Conservation (phyloP, 2,329 filamentous ascomycete species). For the Chrysoporthe deuterocubensis region DNA sequence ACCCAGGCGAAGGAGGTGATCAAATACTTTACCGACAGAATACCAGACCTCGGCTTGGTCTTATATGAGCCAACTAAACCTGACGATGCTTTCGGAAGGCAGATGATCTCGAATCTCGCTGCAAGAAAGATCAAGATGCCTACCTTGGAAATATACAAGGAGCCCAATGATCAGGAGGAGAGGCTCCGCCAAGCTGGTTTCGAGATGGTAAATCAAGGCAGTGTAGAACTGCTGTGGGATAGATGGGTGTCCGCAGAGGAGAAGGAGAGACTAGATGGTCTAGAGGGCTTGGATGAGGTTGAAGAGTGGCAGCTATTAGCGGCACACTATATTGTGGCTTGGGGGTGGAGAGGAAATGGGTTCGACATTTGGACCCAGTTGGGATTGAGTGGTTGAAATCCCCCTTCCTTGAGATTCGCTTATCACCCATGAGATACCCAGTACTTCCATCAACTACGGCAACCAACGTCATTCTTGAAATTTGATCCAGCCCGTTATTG, state of each 20-base stretch:
- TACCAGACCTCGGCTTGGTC: constrained; percentile 60
- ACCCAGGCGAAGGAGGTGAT: constrained; percentile 67
- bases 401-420: neutral
- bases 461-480: too few species aligned
- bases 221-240: constrained; percentile 69
- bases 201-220: constrained; percentile 44
- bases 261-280: constrained; percentile 74
- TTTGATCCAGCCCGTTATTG: too few species aligned
- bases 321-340: constrained; percentile 85
- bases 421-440: neutral
- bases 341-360: constrained; percentile 73
- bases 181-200: constrained; percentile 73
- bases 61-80: constrained; percentile 90
- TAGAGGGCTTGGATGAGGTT: constrained; percentile 92
- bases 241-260: constrained; percentile 72
- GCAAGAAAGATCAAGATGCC: constrained; percentile 82
- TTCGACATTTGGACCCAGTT: constrained; percentile 34
- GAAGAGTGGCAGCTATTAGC: constrained; percentile 92
- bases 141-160: constrained; percentile 74
- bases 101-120: constrained; percentile 90
- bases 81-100: constrained; percentile 82
- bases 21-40: constrained; percentile 62
- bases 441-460: neutral
- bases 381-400: neutral
- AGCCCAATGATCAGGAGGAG: constrained; percentile 68